Evolutionary conservation across 306 rosid genomes (phyloP).

Genomic region (Spatholobus suberectus): DNA sequence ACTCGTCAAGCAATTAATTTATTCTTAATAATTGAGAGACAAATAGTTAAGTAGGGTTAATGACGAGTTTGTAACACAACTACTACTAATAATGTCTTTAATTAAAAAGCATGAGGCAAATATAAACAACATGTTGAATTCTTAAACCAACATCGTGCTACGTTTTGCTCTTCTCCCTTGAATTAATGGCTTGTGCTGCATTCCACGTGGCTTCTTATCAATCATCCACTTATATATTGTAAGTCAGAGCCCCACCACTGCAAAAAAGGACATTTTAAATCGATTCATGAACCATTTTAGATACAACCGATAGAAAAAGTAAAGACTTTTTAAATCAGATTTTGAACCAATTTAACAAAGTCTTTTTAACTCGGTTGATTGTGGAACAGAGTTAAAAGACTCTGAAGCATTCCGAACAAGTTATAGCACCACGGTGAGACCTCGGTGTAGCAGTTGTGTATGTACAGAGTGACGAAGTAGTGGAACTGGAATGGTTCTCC

Average conservation of each 20-base stretch:
- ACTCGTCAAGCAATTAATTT: not conserved
- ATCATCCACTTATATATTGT: too few species aligned
- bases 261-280: too few species aligned
- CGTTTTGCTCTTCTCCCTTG: not conserved
- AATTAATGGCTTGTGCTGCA: not conserved
- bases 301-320: too few species aligned
- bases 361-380: too few species aligned
- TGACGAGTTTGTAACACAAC: not conserved
- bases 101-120: not conserved
- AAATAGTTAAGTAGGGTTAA: not conserved
- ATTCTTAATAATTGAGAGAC: not conserved
- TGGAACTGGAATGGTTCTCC: constrained; percentile 94
- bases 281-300: too few species aligned
- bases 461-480: constrained; percentile 75
- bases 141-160: not conserved
- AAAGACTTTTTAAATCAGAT: too few species aligned
- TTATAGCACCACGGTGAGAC: too few species aligned
- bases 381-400: too few species aligned
- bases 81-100: not conserved
- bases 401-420: too few species aligned
- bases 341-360: too few species aligned
- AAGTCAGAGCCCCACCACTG: too few species aligned
- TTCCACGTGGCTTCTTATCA: not conserved
- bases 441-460: too few species aligned
- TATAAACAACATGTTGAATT: not conserved